These are phyloP conservation scores for Globisporangium paddicum DNA, from an alignment of 352 stramenopile species.

Conservation along the genomic window DNA sequence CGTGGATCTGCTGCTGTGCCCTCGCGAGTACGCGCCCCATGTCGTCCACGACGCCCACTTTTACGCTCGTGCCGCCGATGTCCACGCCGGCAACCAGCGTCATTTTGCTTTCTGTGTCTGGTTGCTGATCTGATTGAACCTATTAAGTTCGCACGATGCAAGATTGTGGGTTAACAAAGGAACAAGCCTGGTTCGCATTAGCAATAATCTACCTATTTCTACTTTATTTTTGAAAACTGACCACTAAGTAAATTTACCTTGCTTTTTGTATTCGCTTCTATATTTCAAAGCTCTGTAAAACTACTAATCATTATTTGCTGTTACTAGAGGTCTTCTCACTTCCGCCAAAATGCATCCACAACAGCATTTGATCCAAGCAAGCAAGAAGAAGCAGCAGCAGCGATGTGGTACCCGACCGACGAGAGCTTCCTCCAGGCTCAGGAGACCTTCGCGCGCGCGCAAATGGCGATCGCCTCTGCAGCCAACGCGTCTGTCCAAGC, in stretches of 20 bases:
- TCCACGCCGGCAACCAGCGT: constrained; percentile 58
- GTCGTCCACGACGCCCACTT: constrained; percentile 55
- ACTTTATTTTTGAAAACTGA: too few species aligned
- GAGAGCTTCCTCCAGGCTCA: constrained; percentile 15
- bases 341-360: background rate
- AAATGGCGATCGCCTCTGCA: background rate
- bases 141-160: background rate
- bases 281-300: too few species aligned
- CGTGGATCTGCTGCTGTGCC: constrained; percentile 38
- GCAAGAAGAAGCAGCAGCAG: too few species aligned
- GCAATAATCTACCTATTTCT: too few species aligned
- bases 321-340: background rate
- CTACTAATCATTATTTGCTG: too few species aligned
- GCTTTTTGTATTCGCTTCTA: background rate
- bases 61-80: constrained; percentile 71
- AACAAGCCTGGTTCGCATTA: too few species aligned
- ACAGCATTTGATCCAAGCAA: background rate
- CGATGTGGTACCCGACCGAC: constrained; percentile 13
- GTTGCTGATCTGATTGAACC: background rate
- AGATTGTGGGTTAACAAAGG: too few species aligned
- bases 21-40: constrained; percentile 42
- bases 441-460: constrained; percentile 1
- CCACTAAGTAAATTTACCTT: background rate
- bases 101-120: constrained; percentile 3
- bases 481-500: background rate